Percentiles rank a stretch among this genome's conserved stretches.
These are phyloP conservation scores for Dipteronia sinensis DNA, from an alignment of 345 rosid species.

Conservation along the genomic window DNA sequence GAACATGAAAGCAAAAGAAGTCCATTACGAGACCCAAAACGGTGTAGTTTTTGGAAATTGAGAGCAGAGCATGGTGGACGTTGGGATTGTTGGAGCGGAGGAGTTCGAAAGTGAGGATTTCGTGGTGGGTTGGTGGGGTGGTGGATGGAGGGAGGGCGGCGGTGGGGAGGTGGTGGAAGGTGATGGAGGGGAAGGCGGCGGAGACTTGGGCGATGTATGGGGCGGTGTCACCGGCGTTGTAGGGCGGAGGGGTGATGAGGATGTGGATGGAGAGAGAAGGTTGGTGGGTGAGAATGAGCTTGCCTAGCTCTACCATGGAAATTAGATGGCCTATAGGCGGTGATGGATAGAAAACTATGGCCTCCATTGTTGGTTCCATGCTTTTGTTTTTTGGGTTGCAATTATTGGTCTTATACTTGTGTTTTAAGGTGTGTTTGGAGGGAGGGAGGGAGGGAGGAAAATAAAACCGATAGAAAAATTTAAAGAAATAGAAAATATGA, in stretches of 20 bases:
- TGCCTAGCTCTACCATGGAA: conserved; percentile 75
- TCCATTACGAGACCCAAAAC: conserved; percentile 45
- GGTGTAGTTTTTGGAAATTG: conserved; percentile 33
- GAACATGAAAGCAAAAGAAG: conserved; percentile 45
- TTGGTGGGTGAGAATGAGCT: conserved; percentile 42
- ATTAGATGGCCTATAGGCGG: conserved; percentile 71
- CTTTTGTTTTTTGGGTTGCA: no score
- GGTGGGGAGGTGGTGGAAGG: conserved; percentile 50
- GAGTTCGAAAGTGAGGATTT: conserved; percentile 34
- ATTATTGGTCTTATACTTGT: no score
- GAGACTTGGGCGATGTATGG: conserved; percentile 39
- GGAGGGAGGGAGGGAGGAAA: no score
- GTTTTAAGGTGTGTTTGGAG: no score
- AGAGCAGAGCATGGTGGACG: conserved; percentile 39
- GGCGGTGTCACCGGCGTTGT: conserved; percentile 41
- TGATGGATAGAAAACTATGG: conserved; percentile 63
- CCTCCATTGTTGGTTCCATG: conserved; percentile 14
- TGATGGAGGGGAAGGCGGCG: conserved; percentile 42
- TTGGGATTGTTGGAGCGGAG: conserved; percentile 40
- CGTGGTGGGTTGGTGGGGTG: conserved; percentile 29
- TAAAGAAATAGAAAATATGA: no score
- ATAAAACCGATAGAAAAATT: no score
- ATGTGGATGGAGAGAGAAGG: conserved; percentile 60
- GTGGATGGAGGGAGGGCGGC: conserved; percentile 29
- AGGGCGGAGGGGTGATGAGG: conserved; percentile 46